Base-by-base conservation (phyloP, 768 basidiomycete species). In the Russula griseocarnosa region DNA sequence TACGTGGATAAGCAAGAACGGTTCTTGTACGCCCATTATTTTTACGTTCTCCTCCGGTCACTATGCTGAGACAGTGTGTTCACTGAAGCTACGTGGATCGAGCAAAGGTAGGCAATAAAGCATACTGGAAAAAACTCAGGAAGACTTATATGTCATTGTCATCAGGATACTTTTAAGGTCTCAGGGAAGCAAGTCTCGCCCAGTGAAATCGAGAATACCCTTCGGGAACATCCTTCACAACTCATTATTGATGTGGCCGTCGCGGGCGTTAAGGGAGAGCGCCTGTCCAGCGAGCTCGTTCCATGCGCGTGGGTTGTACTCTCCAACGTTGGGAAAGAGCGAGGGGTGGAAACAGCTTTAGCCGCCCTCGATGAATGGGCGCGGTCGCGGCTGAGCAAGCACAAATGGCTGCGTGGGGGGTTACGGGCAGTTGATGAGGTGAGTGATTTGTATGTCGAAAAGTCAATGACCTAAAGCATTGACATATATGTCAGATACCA, bases 161-260 rank as follows among this genome's bases (percentile, higher is more conserved):
- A 46, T 32, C 20, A 90, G 85, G 91, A 92, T 70, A 90, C 84
- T 0, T 78, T 93, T 24, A 93, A 93, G 71, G 80, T 93, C 3
- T 90, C 88, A 0, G 91, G 90, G 4, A 78, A 77, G 55, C 91
- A 92, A 73, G 91, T 92, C 0, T 90, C 91, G 0, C 91, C 90
- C 0, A 80, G 82, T 20, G 90, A 93, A 71, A 86, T 92, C 57
- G 91, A 92, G 71, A 78, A 83, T 30, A 80, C 79, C 26, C 75
- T 92, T 2, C 78, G 86, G 22, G 77, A 77, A 0, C 83, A 92
- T 44, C 87, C 89, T 0, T 79, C 79, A 9, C 55, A 10, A 28
- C 20, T 65, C 8, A 81, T 92, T 63, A 73, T 71, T 10, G 91
- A 92, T 66, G 87, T 78, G 16, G 79, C 81, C 1, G 90, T 92